phyloP scores from a whole-genome alignment of 345 rosid species.

The Populus deltoides region DNA sequence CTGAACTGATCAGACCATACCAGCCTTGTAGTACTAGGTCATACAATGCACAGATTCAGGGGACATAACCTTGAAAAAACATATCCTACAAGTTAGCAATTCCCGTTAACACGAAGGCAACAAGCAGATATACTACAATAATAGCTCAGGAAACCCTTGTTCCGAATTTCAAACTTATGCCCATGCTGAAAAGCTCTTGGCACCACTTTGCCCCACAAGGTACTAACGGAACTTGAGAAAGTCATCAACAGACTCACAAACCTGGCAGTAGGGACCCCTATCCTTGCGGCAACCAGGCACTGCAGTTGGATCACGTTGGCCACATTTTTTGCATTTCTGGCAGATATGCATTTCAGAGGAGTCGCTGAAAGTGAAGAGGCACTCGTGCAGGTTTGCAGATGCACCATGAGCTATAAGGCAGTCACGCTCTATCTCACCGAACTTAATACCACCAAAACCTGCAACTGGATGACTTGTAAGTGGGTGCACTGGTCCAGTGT shows the following conservation, averaged over 20 bases:
- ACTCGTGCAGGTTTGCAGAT: conserved; percentile 73
- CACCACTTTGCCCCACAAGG: conserved; percentile 80
- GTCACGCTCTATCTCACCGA: conserved; percentile 93
- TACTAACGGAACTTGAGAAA: conserved; percentile 43
- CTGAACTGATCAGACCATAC: neutral
- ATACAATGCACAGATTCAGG: neutral
- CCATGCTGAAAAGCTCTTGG: conserved; percentile 90
- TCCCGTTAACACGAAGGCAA: neutral
- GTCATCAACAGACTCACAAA: conserved; percentile 59
- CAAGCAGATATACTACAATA: neutral
- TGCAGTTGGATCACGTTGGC: conserved; percentile 69
- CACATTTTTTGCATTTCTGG: conserved; percentile 46
- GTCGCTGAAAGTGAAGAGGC: conserved; percentile 75
- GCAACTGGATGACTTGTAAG: conserved; percentile 89
- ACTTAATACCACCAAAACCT: conserved; percentile 82
- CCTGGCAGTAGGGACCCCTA: conserved; percentile 74
- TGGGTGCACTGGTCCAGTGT: conserved; percentile 92
- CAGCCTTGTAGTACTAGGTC: neutral
- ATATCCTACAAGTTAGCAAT: neutral
- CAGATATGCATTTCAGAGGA: conserved; percentile 76
- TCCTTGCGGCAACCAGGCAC: conserved; percentile 59
- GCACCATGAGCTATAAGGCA: conserved; percentile 89
- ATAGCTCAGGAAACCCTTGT: conserved; percentile 45
- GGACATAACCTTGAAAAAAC: neutral
- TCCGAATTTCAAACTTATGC: conserved; percentile 62